A percentile compares a stretch with the other conserved stretches of the same genome.
Evolutionary conservation across 306 rosid genomes (phyloP).

Genomic region (Coriaria nepalensis): DNA sequence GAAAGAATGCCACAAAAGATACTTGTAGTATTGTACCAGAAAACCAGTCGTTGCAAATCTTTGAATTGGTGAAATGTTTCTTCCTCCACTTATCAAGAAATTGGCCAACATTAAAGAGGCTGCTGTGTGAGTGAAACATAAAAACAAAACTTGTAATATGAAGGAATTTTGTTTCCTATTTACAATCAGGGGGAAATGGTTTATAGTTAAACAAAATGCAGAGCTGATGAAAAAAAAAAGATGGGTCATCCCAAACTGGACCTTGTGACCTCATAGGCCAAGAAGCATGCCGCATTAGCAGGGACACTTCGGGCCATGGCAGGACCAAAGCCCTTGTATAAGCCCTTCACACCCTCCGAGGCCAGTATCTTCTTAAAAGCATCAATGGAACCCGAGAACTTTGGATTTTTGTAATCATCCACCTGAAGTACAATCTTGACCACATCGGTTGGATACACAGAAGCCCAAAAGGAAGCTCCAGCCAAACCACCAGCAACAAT

Average conservation of each 20-base stretch:
- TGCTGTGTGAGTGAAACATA: too few relatives aligned
- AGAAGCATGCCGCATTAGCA: conserved; percentile 94
- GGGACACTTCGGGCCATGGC: conserved; percentile 88
- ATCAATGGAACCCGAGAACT: conserved; percentile 62
- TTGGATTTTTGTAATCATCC: conserved; percentile 77
- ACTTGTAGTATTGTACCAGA: too few relatives aligned
- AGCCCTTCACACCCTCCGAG: conserved; percentile 64
- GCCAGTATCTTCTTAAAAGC: conserved; percentile 65
- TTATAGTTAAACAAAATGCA: too few relatives aligned
- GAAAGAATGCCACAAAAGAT: too few relatives aligned
- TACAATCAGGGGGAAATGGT: too few relatives aligned
- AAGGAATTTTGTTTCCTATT: too few relatives aligned
- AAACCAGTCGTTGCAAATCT: too few relatives aligned
- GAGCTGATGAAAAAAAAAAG: too few relatives aligned
- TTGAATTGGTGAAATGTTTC: too few relatives aligned
- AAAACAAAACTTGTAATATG: too few relatives aligned
- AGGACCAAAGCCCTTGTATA: conserved; percentile 92
- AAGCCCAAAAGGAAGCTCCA: conserved; percentile 70
- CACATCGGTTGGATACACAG: conserved; percentile 84
- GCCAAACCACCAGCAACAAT: conserved; percentile 82
- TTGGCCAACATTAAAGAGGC: too few relatives aligned
- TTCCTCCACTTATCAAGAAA: too few relatives aligned
- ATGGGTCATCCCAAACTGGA: conserved; percentile 53
- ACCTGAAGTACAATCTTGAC: conserved; percentile 84
- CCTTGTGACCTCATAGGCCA: conserved; percentile 83